Evolutionary conservation across 495 filamentous ascomycete genomes (phyloP), one percentile per base, ranked within the genome.

Genomic region (Penicillium longicatenatum): DNA sequence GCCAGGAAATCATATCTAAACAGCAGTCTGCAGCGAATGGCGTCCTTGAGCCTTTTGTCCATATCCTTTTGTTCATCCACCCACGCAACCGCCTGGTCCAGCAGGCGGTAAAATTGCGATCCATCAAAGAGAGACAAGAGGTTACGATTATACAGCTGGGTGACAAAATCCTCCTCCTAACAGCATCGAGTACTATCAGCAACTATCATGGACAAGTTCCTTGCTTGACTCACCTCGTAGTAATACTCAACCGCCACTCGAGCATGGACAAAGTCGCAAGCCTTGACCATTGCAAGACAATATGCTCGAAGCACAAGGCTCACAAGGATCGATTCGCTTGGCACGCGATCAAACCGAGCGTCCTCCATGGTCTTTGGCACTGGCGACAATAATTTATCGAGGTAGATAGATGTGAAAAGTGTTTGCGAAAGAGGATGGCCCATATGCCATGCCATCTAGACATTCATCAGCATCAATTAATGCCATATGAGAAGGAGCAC

Each of bases 151-250:
- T 93, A 98, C 0, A 93, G 84, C 68, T 95, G 91, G 4, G 89
- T 90, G 21, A 92, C 89, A 62, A 98, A 97, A 64, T 98, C 94
- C 73, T 98, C 94, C 75, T 98, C 94, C 89, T 95, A 62, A 42
- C 20, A 54, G 37, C 30, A 46, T 50, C 26, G 55, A 24, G 12
- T 47, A 21, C 39, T 21, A 8, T 57, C 17, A 52, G 44, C 26
- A 49, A 46, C 14, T 17, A 10, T 24, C 16, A 42, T 33, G 21
- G 12, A 17, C 14, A 7, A 16, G 16, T 14, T 30, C 7, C 31
- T 41, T 24, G 6, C 11, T n/a, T n/a, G 21, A 71, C 68, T 63
- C 62, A 92, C 91, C 82, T 98, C 94, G 67, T 91, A 96, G 62
- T 86, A 96, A 62, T 93, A 87, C 69, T 97, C 90, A 21, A 76